phyloP scores from a whole-genome alignment of 1,284 basidiomycete genomes.

The Microbotryum lychnidis-dioicae region DNA sequence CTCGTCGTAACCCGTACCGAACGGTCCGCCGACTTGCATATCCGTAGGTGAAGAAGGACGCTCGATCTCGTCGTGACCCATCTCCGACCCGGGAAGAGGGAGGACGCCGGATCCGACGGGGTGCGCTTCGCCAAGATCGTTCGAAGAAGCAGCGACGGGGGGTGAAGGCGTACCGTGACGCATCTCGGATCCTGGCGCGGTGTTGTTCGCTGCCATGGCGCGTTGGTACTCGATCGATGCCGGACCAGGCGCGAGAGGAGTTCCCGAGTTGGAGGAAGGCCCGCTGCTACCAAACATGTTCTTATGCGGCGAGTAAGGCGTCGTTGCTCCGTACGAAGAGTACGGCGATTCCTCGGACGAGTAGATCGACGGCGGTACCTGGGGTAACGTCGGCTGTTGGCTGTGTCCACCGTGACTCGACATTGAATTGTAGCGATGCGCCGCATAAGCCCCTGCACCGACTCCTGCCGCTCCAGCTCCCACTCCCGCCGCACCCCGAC shows the following conservation, averaged over 20 bases:
- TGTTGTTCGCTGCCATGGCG: background rate
- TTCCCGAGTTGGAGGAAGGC: slow-evolving; percentile 19
- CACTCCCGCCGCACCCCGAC: slow-evolving; percentile 1
- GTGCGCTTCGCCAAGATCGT: slow-evolving; percentile 2
- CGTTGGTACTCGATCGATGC: slow-evolving; percentile 22
- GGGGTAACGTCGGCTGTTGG: slow-evolving; percentile 20
- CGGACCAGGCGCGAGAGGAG: slow-evolving; percentile 16
- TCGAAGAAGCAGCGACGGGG: slow-evolving; percentile 5
- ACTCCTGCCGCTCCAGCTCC: slow-evolving; percentile 25
- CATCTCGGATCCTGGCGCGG: too few species aligned
- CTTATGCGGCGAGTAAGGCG: background rate
- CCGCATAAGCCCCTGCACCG: slow-evolving; percentile 11
- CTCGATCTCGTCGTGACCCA: slow-evolving; percentile 7
- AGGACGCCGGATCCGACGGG: slow-evolving; percentile 4
- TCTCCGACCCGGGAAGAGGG: slow-evolving; percentile 21
- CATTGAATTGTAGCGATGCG: slow-evolving; percentile 12
- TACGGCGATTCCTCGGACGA: slow-evolving; percentile 6
- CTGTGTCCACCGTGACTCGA: background rate
- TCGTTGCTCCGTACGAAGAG: slow-evolving; percentile 3
- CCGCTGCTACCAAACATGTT: slow-evolving; percentile 6
- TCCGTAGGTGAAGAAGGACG: slow-evolving; percentile 20
- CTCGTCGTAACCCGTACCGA: slow-evolving; percentile 29
- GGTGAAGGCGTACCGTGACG: slow-evolving; percentile 23
- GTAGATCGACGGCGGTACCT: slow-evolving; percentile 28
- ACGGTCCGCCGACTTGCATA: slow-evolving; percentile 31